Percentiles rank a stretch among this genome's conserved stretches.
Conservation (phyloP, 306 rosid genomes). For the Benincasa hispida region DNA sequence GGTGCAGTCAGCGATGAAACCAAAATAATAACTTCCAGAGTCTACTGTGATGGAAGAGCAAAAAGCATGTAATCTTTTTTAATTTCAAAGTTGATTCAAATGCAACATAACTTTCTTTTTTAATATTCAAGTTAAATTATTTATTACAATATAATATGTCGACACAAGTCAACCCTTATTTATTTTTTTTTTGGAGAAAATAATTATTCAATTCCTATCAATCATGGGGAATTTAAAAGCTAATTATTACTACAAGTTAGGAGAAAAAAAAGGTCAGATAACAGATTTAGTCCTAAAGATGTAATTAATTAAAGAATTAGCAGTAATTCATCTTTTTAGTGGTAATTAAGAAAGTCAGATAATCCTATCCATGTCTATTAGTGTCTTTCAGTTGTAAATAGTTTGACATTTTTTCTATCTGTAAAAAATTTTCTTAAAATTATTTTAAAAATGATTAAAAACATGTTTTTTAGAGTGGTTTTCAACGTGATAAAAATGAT, state of each 20-base stretch:
- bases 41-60: background rate
- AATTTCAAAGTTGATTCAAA: slow-evolving; percentile 1
- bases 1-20: background rate
- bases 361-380: too few relatives aligned
- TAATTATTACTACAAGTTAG: background rate
- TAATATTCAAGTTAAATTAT: background rate
- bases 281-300: too few relatives aligned
- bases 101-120: background rate
- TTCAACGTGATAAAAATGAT: too few relatives aligned
- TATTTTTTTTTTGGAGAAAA: background rate
- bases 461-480: too few relatives aligned
- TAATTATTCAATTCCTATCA: background rate
- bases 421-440: too few relatives aligned
- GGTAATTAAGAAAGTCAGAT: too few relatives aligned
- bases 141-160: background rate
- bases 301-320: too few relatives aligned
- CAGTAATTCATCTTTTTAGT: too few relatives aligned
- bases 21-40: background rate
- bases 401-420: too few relatives aligned
- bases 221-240: background rate
- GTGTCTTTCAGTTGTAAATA: too few relatives aligned
- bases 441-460: too few relatives aligned
- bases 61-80: background rate
- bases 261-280: background rate
- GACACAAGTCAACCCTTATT: background rate